phyloP scores from a whole-genome alignment of 345 rosid genomes.

The Punica granatum region DNA sequence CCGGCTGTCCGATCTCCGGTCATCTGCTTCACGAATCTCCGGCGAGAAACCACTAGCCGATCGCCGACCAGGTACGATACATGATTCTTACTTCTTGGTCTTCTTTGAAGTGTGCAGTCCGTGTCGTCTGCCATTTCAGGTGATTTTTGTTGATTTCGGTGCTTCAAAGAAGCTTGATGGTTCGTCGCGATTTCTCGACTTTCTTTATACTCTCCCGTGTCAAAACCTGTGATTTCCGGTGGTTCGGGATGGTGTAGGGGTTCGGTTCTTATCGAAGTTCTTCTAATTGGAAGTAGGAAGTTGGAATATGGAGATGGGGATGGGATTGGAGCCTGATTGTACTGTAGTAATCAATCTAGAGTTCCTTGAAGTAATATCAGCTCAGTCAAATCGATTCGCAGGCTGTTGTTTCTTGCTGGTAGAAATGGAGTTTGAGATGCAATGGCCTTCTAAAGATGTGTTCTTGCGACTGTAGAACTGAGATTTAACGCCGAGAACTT shows the following conservation, averaged over 20 bases:
- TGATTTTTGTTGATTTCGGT: not conserved
- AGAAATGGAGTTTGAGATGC: not conserved
- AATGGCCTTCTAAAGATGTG: not conserved
- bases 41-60: not conserved
- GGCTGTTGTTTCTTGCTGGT: not conserved
- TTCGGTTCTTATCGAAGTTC: not conserved
- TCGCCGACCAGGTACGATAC: not conserved
- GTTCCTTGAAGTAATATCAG: not conserved
- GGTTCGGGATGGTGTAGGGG: not conserved
- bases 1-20: not conserved
- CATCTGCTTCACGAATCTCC: not conserved
- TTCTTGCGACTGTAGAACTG: not conserved
- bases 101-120: not conserved
- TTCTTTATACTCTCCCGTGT: not conserved
- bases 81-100: not conserved
- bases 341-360: not conserved
- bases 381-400: not conserved
- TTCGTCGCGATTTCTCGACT: not conserved
- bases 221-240: not conserved
- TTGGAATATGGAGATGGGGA: not conserved
- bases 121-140: not conserved
- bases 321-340: too few species aligned
- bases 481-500: not conserved
- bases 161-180: too few species aligned
- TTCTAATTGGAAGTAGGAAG: not conserved